A percentile compares a stretch with the other conserved stretches of the same genome.
phyloP scores from a whole-genome alignment of 495 filamentous ascomycete species.

The Talaromyces thailandensis region DNA sequence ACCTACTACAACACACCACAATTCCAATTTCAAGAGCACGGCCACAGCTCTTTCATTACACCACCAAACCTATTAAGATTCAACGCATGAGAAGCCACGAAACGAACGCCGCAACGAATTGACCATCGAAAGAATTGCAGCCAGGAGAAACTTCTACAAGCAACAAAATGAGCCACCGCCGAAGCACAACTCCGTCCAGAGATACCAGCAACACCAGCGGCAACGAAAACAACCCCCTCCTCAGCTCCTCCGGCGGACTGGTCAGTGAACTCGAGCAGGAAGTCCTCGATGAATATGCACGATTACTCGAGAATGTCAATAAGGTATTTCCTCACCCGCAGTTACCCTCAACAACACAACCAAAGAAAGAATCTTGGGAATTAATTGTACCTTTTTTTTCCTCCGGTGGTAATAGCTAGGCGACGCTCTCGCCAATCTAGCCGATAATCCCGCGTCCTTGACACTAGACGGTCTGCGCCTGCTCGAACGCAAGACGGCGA shows the following conservation, averaged over 20 bases:
- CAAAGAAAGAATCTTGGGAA: background rate
- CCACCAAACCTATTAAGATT: background rate
- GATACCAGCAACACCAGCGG: background rate
- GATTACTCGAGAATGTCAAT: conserved; percentile 83
- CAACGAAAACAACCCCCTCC: conserved; percentile 28
- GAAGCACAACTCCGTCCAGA: conserved; percentile 3
- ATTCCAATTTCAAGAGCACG: background rate
- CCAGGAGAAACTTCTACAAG: background rate
- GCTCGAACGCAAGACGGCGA: conserved; percentile 85
- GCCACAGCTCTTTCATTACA: background rate
- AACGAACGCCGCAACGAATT: background rate
- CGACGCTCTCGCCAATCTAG: conserved; percentile 27
- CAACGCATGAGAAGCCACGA: background rate
- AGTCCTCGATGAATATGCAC: conserved; percentile 85
- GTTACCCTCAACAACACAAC: background rate
- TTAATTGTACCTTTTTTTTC: too few relatives aligned
- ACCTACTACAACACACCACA: background rate
- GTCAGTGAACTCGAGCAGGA: conserved; percentile 80
- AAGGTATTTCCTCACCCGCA: conserved; percentile 41
- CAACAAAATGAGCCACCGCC: background rate
- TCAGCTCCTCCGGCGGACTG: conserved; percentile 26
- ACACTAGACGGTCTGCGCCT: conserved; percentile 66
- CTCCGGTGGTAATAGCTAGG: conserved; percentile 22
- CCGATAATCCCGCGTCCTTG: conserved; percentile 23
- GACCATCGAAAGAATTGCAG: background rate